These are phyloP conservation scores for Metarhizium guizhouense DNA, from an alignment of 2,329 filamentous ascomycete species.

Conservation along the genomic window DNA sequence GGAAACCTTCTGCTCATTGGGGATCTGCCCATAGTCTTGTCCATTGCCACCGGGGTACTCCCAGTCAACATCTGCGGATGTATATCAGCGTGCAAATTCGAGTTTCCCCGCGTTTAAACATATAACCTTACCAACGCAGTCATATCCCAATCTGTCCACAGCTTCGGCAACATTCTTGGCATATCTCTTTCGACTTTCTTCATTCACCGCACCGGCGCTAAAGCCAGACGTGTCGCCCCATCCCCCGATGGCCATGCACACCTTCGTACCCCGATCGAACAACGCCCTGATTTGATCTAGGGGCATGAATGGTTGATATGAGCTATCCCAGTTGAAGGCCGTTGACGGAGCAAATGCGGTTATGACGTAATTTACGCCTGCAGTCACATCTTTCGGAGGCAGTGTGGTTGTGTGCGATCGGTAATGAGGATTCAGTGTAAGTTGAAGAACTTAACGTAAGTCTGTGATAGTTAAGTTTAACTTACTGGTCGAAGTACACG, in stretches of 20 bases:
- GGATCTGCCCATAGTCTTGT: constrained; percentile 54
- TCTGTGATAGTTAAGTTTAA: neutral
- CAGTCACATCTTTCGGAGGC: constrained; percentile 26
- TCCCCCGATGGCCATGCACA: constrained; percentile 57
- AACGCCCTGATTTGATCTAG: constrained; percentile 40
- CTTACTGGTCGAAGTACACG: constrained; percentile 40
- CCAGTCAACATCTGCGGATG: constrained; percentile 53
- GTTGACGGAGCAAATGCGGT: constrained; percentile 44
- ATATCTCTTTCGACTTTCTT: constrained; percentile 38
- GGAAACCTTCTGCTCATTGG: constrained; percentile 48
- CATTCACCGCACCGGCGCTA: constrained; percentile 35
- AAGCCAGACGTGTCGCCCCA: constrained; percentile 56
- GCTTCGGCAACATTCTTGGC: constrained; percentile 49
- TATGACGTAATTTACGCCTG: constrained; percentile 44
- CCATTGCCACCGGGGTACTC: constrained; percentile 56
- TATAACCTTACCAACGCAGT: constrained; percentile 43
- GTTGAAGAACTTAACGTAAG: neutral
- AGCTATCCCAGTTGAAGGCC: constrained; percentile 34
- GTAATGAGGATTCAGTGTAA: neutral
- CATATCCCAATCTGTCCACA: constrained; percentile 45
- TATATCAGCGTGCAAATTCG: neutral
- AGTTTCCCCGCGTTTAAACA: constrained; percentile 1
- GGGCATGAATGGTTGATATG: constrained; percentile 44
- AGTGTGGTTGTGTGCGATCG: constrained; percentile 32
- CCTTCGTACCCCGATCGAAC: constrained; percentile 43